Percentiles rank a stretch among this genome's conserved stretches.
phyloP scores from a whole-genome alignment of 2,329 filamentous ascomycete species.

The Bipolaris oryzae region DNA sequence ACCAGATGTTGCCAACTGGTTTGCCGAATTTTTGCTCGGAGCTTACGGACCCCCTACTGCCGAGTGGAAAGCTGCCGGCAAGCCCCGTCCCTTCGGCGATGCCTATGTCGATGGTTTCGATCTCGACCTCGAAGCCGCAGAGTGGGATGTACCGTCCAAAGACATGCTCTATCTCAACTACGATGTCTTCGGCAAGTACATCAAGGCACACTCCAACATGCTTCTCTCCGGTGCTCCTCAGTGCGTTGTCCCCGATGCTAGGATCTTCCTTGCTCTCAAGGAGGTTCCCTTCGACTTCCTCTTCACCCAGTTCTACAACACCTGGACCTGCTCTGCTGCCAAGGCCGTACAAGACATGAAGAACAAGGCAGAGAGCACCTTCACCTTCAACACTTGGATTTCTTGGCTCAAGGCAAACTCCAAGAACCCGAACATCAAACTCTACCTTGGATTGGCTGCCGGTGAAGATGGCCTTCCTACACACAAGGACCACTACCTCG shows the following conservation, averaged over 20 bases:
- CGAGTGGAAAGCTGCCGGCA: slow-evolving; percentile 34
- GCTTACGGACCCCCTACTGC: slow-evolving; percentile 55
- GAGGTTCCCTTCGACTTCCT: slow-evolving; percentile 58
- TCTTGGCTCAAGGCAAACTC: slow-evolving; percentile 46
- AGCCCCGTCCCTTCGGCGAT: slow-evolving; percentile 56
- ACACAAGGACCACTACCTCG: slow-evolving; percentile 53
- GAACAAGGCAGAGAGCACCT: slow-evolving; percentile 40
- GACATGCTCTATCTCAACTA: slow-evolving; percentile 50
- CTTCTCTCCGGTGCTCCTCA: slow-evolving; percentile 62
- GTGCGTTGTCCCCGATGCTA: slow-evolving; percentile 56
- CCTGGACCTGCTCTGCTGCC: slow-evolving; percentile 56
- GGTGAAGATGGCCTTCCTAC: slow-evolving; percentile 27
- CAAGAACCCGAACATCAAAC: slow-evolving; percentile 53
- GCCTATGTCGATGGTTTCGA: slow-evolving; percentile 60
- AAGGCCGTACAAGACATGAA: slow-evolving; percentile 42
- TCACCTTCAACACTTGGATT: slow-evolving; percentile 56
- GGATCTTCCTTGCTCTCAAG: slow-evolving; percentile 53
- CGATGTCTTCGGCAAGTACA: slow-evolving; percentile 54
- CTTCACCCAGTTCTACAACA: slow-evolving; percentile 65
- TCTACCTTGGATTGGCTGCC: slow-evolving; percentile 60
- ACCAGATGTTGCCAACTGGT: slow-evolving; percentile 50
- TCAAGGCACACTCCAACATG: slow-evolving; percentile 52
- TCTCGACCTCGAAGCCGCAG: slow-evolving; percentile 53
- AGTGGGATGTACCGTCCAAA: slow-evolving; percentile 24
- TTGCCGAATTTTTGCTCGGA: slow-evolving; percentile 58